Evolutionary conservation across 2,329 filamentous ascomycete species (phyloP), one percentile per base, ranked within the genome.

Genomic region (Dactylonectria estremocensis): DNA sequence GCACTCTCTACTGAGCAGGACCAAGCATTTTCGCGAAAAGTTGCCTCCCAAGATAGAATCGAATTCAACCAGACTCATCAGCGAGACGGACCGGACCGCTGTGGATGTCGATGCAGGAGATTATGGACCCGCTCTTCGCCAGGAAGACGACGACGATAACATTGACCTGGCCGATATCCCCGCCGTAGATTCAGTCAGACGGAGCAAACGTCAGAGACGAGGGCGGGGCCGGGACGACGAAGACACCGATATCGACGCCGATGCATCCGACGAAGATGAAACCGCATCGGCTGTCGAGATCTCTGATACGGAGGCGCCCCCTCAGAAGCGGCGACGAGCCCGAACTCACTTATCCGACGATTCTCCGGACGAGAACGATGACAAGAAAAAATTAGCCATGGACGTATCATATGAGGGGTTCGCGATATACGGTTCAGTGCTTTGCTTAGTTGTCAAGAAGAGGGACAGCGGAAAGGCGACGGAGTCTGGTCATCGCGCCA

Each of bases 371-470:
- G 78, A 78, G 18, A 79, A 80, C 10, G 90, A 93, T 64, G 93
- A 97, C 77, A 97, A 98, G 83, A 98, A 99, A 85, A 98, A 98
- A 80, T 83, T 97, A 74, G 89, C 88, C 20, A 89, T 98, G 84
- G 91, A 92, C 69, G 96, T 95, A 28, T 91, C 91, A 14, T 99
- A 98, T 81, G 95, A 98, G 76, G 95, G 96, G 9, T 98, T 98
- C 82, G 93, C 92, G 75, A 98, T 99, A 77, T 97, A 97, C 82
- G 95, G 96, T 11, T 92, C 94, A 73, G 94, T 97, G 53, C 85
- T 99, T 28, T 98, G 95, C 80, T 86, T 99, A 66, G 92, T 99
- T 9, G 91, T 99, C 76, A 91, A 90, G 80, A 93, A 92, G 78
- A 91, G 92, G 68, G 92, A 91, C 71, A 87, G 75, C 85, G 85